Base-by-base conservation (phyloP, 805 yeast species). In the Isabelozyma pseudorhagii region DNA sequence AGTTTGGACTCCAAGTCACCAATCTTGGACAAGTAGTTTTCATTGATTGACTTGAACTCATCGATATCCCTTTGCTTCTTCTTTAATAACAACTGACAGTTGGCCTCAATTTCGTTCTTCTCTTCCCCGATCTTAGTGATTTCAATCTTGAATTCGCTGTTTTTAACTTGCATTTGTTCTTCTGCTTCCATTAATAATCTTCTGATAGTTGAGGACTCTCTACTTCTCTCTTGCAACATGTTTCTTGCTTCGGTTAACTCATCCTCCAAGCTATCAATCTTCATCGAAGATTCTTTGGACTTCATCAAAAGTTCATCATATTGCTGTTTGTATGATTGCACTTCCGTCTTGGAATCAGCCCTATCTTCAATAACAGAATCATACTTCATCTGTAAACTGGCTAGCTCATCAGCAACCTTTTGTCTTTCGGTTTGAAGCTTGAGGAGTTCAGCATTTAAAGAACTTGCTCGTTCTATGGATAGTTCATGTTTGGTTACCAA, bases 161-260 rank as follows among this genome's bases (percentile, higher is more conserved):
- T 64, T 48, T 79, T 80, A 2, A 60, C 54, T 34, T 76, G 78
- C 40, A 80, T 77, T 38, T 73, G 77, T 42, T 82, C 83, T 57
- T 91, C 93, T 5, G 81, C 77, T 42, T 89, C 96, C 43, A 81
- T 65, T 28, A 92, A 61, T 38, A 89, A 64, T 50, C 87, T 73
- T 56, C 96, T 77, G 67, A 91, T 80, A 0, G 89, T 83, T 1
- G 84, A 74, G 0, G 89, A 77, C 66, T 93, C 98, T 46, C 92
- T 75, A 0, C 88, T 82, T 52, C 96, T 80, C 59, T 91, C 97
- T 60, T 85, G 94, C 2, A 92, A 67, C 65, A 84, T 74, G 31
- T 81, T 78, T 48, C 89, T 79, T 4, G 88, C 73, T 50, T 92
- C 97, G 9, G 79, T 72, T n/a, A 93, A 68, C 60, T 92, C 97